These are phyloP conservation scores for Pontederia paniculata DNA, from an alignment of 176 grass and related monocot genomes.

Conservation along the genomic window DNA sequence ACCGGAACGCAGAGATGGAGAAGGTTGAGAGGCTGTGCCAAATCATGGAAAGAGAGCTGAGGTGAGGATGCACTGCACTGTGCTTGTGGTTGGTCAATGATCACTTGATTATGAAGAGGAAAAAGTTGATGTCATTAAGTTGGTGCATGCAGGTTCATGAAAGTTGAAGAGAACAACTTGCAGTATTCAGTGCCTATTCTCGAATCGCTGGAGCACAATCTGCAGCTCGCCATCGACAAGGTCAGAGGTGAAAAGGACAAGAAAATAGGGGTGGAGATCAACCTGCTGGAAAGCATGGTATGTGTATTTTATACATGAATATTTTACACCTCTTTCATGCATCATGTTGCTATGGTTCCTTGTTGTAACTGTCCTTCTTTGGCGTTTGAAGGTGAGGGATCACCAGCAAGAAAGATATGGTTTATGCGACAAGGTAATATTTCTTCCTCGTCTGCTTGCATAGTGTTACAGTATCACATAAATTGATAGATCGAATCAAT, in stretches of 20 bases:
- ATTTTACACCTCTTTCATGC: neutral
- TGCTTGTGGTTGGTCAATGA: no score
- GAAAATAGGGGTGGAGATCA: conserved; percentile 69
- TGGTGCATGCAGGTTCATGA: conserved; percentile 47
- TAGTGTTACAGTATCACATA: neutral
- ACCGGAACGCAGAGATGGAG: conserved; percentile 55
- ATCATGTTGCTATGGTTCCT: neutral
- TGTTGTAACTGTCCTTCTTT: neutral
- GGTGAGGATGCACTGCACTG: conserved; percentile 14
- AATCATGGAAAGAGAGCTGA: conserved; percentile 69
- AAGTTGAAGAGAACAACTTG: conserved; percentile 36
- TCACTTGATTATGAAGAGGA: no score
- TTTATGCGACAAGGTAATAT: conserved; percentile 54
- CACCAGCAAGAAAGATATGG: conserved; percentile 57
- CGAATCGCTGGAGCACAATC: conserved; percentile 53
- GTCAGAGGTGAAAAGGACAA: conserved; percentile 69
- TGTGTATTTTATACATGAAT: neutral
- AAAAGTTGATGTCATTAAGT: no score
- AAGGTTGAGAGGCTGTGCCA: conserved; percentile 66
- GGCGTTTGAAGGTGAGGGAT: conserved; percentile 43
- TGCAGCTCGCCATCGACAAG: conserved; percentile 62
- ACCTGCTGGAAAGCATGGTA: conserved; percentile 53
- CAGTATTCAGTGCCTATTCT: conserved; percentile 61
- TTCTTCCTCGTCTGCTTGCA: neutral
- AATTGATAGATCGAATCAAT: conserved; percentile 11